Evolutionary conservation across 2,329 filamentous ascomycete species (phyloP), one percentile per base, ranked within the genome.

Genomic region (Talaromyces sp.): DNA sequence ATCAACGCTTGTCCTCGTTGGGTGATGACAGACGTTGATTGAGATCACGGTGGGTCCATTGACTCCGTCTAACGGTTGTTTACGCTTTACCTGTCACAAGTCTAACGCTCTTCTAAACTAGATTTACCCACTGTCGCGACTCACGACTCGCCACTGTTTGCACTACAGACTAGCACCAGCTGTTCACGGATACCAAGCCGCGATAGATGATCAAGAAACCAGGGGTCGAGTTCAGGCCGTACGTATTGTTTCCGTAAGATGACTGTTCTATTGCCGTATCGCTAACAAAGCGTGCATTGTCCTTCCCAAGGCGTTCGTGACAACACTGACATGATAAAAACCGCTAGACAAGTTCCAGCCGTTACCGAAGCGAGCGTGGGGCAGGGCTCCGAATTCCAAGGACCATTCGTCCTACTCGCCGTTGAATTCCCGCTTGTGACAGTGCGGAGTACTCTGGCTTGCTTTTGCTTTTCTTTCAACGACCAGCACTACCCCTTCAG

Each of bases 1-100:
- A 40, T 56, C 19, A 53, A 38, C 60, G 34, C 53, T 59, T 63
- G 60, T 34, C 64, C 60, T 19, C 11, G 54, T 58, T 61, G 17
- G 53, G 64, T 45, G 49, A 40, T 63, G 60, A 59, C 60, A 65
- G 53, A 29, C 61, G 64, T 58, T 60, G 60, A 66, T 66, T 60
- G 53, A 66, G 59, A 63, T 66, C 54, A 54, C 29, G 34, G 45
- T 56, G 64, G 59, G 53, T 19, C 53, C 43, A 31, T 51, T n/a
- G n/a, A 36, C 38, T 31, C 58, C 38, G 49, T 61, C 27, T 49
- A 63, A 65, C 64, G 64, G 53, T 43, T 51, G 25, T 62, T 31
- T 43, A 45, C 49, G 31, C 43, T 27, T 34, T 61, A 60, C n/a
- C 10, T 47, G 29, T 38, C 27, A 49, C 29, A 31, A 13, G 11